Evolutionary conservation across 78 protist species (phyloP), one percentile per base, ranked within the genome.

Genomic region (Dictyostelium firmibasis): DNA sequence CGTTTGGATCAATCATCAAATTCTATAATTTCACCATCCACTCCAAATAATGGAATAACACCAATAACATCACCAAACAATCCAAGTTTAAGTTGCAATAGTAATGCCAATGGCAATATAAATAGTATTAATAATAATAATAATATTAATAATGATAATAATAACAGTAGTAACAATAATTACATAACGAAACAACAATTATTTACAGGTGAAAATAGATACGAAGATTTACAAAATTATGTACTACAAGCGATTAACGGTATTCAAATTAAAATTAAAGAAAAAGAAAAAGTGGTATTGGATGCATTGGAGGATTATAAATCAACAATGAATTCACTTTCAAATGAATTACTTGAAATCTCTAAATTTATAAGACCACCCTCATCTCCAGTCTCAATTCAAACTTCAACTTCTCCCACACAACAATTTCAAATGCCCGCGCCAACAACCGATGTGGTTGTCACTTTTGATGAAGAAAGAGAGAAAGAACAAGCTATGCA

Each of bases 241-340:
- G 83, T 77, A 11, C 27, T 77, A 14, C 50, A 77, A 41, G n/a
- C 83, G 3, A 77, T 77, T n/a, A 43, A 41, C 11, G n/a, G 41
- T 77, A 77, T 77, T 35, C 83, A 77, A 41, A 43, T 31, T 41
- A 77, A 77, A 41, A 41, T 77, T 41, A 36, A 77, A 25, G 83
- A 77, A 77, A 77, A 77, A 43, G 83, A 77, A 77, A 77, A 41
- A 41, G 25, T 41, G 8, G 83, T 77, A 18, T 41, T 77, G 14
- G 41, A 35, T 77, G 60, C 60, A 41, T 77, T 77, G 29, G 64
- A 77, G 18, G 83, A 77, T 5, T 77, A 77, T 41, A 77, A 77
- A 77, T 72, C 44, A 33, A 72, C 79, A 29, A 18, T 72, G 23
- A 72, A 72, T 72, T 33, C 36, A 13, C 35, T 33, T 72, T 33